Base-by-base conservation (phyloP, 2,329 filamentous ascomycete genomes). In the Pseudofabraea citricarpa region DNA sequence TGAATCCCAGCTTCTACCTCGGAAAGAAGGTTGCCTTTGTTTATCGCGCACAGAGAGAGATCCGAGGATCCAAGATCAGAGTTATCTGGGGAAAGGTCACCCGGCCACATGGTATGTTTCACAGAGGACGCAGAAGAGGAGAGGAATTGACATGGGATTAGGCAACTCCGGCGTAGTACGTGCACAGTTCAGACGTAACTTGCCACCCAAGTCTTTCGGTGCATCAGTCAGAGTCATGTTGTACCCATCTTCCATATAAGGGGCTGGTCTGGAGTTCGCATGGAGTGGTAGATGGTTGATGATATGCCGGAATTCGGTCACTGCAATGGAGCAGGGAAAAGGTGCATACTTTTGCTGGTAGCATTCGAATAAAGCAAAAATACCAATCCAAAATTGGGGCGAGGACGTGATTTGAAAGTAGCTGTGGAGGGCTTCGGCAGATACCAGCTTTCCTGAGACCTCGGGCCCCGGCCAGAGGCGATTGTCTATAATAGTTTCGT, bases 31-130 rank as follows among this genome's bases (percentile, higher is more conserved):
- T 97, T 70, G 93, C 93, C 70, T 98, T 90, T 74, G 90, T 98
- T 74, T 98, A 97, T 83, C 89, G 90, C 68, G 91, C 85, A 63
- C 84, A 88, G 74, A 90, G 84, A 75, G 89, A 95, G 79, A 81
- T 95, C 67, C 87, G 91, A 65, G 93, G 93, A 70, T 91, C 90
- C 71, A 97, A 97, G 85, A 94, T 97, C 76, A 84, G 91, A 68
- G 86, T 97, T 63, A 96, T 97, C 79, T 97, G 90, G 90, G 91
- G 91, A 79, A 96, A 95, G 81, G 85, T 97, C 70, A 95, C 89
- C 69, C 80, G 90, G 68, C 85, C 90, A 70, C 91, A 97, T 76
- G 91, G 87, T 91, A 87, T 63, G 74, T 70, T 42, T 37, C 13
- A 12, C 26, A 16, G 8, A 29, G 19, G 32, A 12, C 15, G 16